Evolutionary conservation across 2,329 filamentous ascomycete species (phyloP).

Genomic region (Pezicula neosporulosa): DNA sequence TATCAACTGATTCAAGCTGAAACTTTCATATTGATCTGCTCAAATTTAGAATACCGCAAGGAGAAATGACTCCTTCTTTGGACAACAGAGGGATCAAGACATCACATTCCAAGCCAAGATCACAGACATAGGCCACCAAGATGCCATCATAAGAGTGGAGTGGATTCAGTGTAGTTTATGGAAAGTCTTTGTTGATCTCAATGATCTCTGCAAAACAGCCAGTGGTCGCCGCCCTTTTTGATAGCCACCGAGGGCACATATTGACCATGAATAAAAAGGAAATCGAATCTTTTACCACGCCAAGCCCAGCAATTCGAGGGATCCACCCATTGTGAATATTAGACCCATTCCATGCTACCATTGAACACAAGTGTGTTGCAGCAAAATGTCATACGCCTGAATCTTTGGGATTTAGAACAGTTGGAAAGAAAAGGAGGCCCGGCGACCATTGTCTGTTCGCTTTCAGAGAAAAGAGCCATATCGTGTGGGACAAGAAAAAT

Average conservation of each 20-base stretch:
- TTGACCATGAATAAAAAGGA: constrained; percentile 19
- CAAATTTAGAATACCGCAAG: too few relatives aligned
- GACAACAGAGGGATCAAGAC: too few relatives aligned
- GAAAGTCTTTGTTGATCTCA: constrained; percentile 23
- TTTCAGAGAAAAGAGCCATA: constrained; percentile 20
- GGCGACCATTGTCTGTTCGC: constrained; percentile 26
- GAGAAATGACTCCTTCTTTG: too few relatives aligned
- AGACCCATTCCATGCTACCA: constrained; percentile 30
- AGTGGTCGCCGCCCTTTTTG: constrained; percentile 22
- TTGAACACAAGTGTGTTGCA: constrained; percentile 26
- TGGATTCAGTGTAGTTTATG: constrained; percentile 23
- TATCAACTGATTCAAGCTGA: too few relatives aligned
- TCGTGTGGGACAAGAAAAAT: constrained; percentile 28
- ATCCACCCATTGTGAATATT: constrained; percentile 25
- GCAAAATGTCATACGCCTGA: constrained; percentile 30
- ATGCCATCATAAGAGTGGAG: constrained; percentile 2
- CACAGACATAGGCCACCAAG: not conserved
- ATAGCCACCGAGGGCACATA: constrained; percentile 24
- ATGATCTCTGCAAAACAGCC: constrained; percentile 27
- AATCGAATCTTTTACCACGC: constrained; percentile 30
- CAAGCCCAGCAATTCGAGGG: constrained; percentile 18
- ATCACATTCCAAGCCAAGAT: not conserved
- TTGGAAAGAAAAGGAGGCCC: constrained; percentile 24
- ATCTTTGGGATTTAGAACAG: constrained; percentile 25
- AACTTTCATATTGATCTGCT: too few relatives aligned